Conservation (phyloP, 2,329 filamentous ascomycete species). For the Xylariomycetidae sp. region DNA sequence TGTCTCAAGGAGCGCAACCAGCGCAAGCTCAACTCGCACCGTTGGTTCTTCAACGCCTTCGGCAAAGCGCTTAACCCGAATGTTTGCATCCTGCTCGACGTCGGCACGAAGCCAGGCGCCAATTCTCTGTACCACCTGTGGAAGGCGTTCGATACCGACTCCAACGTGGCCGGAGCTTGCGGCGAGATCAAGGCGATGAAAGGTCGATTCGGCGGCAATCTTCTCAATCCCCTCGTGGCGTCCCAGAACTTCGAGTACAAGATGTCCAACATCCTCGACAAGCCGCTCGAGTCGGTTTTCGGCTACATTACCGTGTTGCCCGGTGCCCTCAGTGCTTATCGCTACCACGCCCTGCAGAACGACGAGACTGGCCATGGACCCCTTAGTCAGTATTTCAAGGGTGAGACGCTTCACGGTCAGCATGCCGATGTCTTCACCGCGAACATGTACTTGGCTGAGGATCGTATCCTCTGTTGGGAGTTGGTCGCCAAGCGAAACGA, state of each 20-base stretch:
- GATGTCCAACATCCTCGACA: constrained; percentile 99
- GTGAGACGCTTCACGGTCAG: constrained; percentile 84
- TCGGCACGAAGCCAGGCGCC: constrained; percentile 83
- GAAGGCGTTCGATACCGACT: constrained; percentile 98
- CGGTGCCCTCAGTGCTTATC: constrained; percentile 97
- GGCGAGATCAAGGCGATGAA: constrained; percentile 99
- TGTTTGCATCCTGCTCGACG: constrained; percentile 92
- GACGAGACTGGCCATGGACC: constrained; percentile 92
- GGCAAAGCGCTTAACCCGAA: constrained; percentile 89
- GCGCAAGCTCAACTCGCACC: constrained; percentile 96
- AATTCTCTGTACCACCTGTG: constrained; percentile 96
- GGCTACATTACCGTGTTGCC: constrained; percentile 96
- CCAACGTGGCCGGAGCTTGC: constrained; percentile 92
- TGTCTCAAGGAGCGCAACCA: constrained; percentile 97
- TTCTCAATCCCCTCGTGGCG: constrained; percentile 88
- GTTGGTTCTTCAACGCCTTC: constrained; percentile 99
- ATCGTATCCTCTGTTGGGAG: constrained; percentile 95
- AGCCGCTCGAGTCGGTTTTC: constrained; percentile 93
- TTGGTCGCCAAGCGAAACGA: constrained; percentile 91
- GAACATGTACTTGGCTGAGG: constrained; percentile 98
- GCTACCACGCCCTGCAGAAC: constrained; percentile 90
- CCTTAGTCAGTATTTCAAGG: constrained; percentile 92
- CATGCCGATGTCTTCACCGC: constrained; percentile 95
- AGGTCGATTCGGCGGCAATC: constrained; percentile 72
- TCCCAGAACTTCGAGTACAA: constrained; percentile 99